Conservation (phyloP, 257 asterid species). For the Hygrophila difformis region DNA sequence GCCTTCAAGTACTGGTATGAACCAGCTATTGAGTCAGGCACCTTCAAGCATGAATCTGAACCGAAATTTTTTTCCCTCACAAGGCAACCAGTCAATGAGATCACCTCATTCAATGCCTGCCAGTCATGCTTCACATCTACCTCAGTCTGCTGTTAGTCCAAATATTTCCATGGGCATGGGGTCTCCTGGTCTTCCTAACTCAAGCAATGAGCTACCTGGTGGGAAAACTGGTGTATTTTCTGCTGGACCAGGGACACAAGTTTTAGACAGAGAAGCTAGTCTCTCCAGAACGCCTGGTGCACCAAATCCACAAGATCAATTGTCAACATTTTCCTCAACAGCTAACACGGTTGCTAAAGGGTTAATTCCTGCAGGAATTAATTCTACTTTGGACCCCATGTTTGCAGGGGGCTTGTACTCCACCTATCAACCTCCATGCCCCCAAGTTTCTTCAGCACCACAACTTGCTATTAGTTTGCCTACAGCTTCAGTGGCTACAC, state of each 20-base stretch:
- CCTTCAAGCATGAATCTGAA: slow-evolving; percentile 40
- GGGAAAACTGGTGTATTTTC: slow-evolving; percentile 39
- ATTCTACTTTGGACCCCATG: slow-evolving; percentile 33
- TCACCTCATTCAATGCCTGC: slow-evolving; percentile 38
- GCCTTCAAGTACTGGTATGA: slow-evolving; percentile 31
- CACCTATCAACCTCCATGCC: slow-evolving; percentile 39
- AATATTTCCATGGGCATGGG: slow-evolving; percentile 37
- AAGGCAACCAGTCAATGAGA: slow-evolving; percentile 41
- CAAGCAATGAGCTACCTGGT: slow-evolving; percentile 44
- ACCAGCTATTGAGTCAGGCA: slow-evolving; percentile 36
- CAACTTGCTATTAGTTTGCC: slow-evolving; percentile 32
- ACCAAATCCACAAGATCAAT: slow-evolving; percentile 35
- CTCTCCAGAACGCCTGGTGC: slow-evolving; percentile 35
- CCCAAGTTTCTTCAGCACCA: slow-evolving; percentile 44
- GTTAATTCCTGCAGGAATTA: too few relatives aligned
- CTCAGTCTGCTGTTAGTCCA: slow-evolving; percentile 34
- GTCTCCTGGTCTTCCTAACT: slow-evolving; percentile 37
- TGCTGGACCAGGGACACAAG: slow-evolving; percentile 20
- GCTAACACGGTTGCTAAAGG: slow-evolving; percentile 37
- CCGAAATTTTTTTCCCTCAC: slow-evolving; percentile 56
- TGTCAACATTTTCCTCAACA: slow-evolving; percentile 35
- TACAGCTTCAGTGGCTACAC: slow-evolving; percentile 43
- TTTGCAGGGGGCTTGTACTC: slow-evolving; percentile 62
- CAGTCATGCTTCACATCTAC: slow-evolving; percentile 39
- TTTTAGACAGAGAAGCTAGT: slow-evolving; percentile 27